These are phyloP conservation scores for Starmerella roubikii DNA, from an alignment of 805 yeast species.

Conservation along the genomic window DNA sequence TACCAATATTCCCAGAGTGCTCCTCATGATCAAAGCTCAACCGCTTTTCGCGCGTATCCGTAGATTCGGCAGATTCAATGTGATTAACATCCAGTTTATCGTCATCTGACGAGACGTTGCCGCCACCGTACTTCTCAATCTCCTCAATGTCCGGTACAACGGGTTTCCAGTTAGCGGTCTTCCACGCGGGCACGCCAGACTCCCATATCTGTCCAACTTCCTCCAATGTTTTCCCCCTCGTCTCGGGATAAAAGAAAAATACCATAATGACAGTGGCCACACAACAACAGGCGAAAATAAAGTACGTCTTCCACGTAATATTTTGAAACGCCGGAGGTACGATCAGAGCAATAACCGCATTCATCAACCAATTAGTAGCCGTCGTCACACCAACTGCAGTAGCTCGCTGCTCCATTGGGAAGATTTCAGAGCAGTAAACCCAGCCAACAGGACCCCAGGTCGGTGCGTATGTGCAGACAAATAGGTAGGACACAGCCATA, in stretches of 20 bases:
- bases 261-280: constrained; percentile 35
- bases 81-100: constrained; percentile 9
- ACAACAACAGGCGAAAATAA: constrained; percentile 25
- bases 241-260: constrained; percentile 45
- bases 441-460: constrained; percentile 78
- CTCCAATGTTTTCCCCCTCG: constrained; percentile 54
- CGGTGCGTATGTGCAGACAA: constrained; percentile 64
- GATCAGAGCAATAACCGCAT: constrained; percentile 56
- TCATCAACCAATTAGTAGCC: constrained; percentile 69
- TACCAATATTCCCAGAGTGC: too few relatives aligned
- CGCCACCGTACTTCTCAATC: constrained; percentile 22
- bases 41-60: too few relatives aligned
- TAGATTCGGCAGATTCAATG: too few relatives aligned
- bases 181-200: constrained; percentile 21
- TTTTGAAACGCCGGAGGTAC: constrained; percentile 44
- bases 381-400: constrained; percentile 58
- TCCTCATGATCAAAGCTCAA: too few relatives aligned
- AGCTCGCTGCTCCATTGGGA: constrained; percentile 62
- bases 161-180: constrained; percentile 16
- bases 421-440: constrained; percentile 49
- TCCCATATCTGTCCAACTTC: constrained; percentile 52
- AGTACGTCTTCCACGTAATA: constrained; percentile 48
- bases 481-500: constrained; percentile 42
- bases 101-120: constrained; percentile 22
- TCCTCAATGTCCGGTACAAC: constrained; percentile 15